phyloP scores from a whole-genome alignment of 2,329 filamentous ascomycete genomes.

The Dryadomyces quercus-mongolicae region DNA sequence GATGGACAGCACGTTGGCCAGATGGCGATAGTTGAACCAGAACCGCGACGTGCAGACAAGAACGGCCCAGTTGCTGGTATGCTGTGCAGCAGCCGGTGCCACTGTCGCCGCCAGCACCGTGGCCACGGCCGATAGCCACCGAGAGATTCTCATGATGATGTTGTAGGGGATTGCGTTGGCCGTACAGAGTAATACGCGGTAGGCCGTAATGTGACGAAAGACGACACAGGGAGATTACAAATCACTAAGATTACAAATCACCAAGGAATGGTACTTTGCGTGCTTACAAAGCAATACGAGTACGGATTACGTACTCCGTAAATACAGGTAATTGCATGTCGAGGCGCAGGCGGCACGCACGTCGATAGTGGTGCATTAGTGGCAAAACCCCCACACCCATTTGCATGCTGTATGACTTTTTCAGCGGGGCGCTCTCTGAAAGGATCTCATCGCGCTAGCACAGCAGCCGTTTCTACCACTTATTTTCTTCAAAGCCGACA shows the following conservation, averaged over 20 bases:
- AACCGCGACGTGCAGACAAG: conserved; percentile 97
- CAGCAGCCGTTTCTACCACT: not conserved
- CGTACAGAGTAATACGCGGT: not conserved
- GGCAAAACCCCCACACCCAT: not conserved
- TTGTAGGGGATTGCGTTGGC: not conserved
- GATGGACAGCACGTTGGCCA: conserved; percentile 92
- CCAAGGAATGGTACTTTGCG: no score
- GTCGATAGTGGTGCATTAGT: not conserved
- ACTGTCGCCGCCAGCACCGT: conserved; percentile 37
- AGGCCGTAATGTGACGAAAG: not conserved
- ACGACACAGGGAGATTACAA: not conserved
- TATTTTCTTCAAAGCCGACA: not conserved
- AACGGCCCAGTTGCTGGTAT: conserved; percentile 98
- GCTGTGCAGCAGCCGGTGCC: conserved; percentile 45
- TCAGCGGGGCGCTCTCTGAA: no score
- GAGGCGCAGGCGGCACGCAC: no score
- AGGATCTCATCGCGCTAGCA: not conserved
- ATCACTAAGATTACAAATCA: no score
- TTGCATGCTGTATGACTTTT: no score
- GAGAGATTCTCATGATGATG: not conserved
- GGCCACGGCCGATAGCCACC: conserved; percentile 30
- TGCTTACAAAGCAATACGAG: no score
- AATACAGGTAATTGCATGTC: not conserved
- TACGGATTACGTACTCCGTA: no score
- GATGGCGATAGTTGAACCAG: conserved; percentile 99